Percentiles rank a stretch among this genome's conserved stretches.
Evolutionary conservation across 1,139 yeast species (phyloP).

Genomic region (Zygoascus meyerae): DNA sequence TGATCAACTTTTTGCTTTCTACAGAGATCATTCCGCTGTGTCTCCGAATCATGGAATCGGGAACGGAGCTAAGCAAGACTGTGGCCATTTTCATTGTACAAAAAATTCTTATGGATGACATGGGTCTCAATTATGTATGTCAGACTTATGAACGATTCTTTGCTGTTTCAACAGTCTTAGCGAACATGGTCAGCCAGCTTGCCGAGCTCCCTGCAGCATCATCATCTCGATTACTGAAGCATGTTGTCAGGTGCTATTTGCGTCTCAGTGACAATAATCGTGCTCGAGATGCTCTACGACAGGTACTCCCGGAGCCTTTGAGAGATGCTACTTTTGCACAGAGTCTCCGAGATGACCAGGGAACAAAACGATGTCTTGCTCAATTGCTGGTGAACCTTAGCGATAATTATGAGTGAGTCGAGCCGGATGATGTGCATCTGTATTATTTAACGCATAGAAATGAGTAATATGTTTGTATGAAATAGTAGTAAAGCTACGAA

Average conservation of each 20-base stretch:
- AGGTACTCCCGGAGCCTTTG: slow-evolving; percentile 78
- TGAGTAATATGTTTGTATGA: too few species aligned
- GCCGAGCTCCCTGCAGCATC: slow-evolving; percentile 58
- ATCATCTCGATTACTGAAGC: slow-evolving; percentile 82
- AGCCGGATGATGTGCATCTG: too few species aligned
- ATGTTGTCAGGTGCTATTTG: slow-evolving; percentile 89
- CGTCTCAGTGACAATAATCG: slow-evolving; percentile 85
- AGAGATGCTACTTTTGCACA: slow-evolving; percentile 85
- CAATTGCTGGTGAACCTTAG: slow-evolving; percentile 71
- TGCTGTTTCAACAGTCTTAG: slow-evolving; percentile 85
- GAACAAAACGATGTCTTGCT: slow-evolving; percentile 81
- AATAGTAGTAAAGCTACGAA: too few species aligned
- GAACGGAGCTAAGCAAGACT: slow-evolving; percentile 88
- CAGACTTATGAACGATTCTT: slow-evolving; percentile 92
- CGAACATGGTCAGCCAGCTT: slow-evolving; percentile 84
- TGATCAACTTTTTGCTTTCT: slow-evolving; percentile 78
- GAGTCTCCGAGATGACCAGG: slow-evolving; percentile 77
- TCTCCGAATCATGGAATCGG: slow-evolving; percentile 89
- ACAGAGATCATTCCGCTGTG: slow-evolving; percentile 96
- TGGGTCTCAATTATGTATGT: slow-evolving; percentile 86
- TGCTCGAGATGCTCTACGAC: slow-evolving; percentile 82
- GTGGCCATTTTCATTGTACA: slow-evolving; percentile 95
- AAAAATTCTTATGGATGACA: slow-evolving; percentile 84
- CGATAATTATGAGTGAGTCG: slow-evolving; percentile 27
- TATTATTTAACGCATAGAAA: too few species aligned